These are phyloP conservation scores for Phialophora macrospora DNA, from an alignment of 2,329 filamentous ascomycete genomes.

Conservation along the genomic window DNA sequence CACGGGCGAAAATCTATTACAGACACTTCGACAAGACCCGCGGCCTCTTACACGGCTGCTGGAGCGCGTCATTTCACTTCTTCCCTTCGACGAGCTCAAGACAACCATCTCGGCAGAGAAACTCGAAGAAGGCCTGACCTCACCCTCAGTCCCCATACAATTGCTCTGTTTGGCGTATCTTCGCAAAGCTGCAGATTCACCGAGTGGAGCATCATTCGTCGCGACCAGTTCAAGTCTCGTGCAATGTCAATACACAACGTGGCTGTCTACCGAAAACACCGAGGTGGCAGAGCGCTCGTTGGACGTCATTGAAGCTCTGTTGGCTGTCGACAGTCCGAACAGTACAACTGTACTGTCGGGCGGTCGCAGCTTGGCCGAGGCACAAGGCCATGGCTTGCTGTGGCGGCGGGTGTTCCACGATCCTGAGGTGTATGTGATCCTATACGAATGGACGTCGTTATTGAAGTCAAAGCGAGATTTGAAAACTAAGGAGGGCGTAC, in stretches of 20 bases:
- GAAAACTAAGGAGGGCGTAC: constrained; percentile 49
- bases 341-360: constrained; percentile 39
- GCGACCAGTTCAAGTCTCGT: constrained; percentile 62
- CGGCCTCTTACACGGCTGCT: constrained; percentile 60
- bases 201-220: constrained; percentile 62
- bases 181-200: constrained; percentile 58
- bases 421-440: constrained; percentile 60
- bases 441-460: constrained; percentile 55
- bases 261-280: constrained; percentile 62
- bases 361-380: constrained; percentile 39
- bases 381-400: constrained; percentile 58
- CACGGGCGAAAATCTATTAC: constrained; percentile 33
- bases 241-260: constrained; percentile 60
- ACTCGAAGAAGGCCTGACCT: constrained; percentile 60
- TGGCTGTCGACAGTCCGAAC: constrained; percentile 56
- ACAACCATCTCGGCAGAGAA: constrained; percentile 56
- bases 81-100: constrained; percentile 57
- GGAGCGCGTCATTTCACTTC: constrained; percentile 55
- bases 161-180: constrained; percentile 61
- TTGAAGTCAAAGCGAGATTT: constrained; percentile 50
- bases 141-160: constrained; percentile 60
- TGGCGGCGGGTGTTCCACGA: constrained; percentile 68
- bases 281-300: constrained; percentile 61
- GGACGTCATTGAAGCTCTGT: constrained; percentile 57
- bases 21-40: constrained; percentile 61